Percentiles rank a stretch among this genome's conserved stretches.
Conservation (phyloP, 139 green algal species). For the Coelastrella sp. region DNA sequence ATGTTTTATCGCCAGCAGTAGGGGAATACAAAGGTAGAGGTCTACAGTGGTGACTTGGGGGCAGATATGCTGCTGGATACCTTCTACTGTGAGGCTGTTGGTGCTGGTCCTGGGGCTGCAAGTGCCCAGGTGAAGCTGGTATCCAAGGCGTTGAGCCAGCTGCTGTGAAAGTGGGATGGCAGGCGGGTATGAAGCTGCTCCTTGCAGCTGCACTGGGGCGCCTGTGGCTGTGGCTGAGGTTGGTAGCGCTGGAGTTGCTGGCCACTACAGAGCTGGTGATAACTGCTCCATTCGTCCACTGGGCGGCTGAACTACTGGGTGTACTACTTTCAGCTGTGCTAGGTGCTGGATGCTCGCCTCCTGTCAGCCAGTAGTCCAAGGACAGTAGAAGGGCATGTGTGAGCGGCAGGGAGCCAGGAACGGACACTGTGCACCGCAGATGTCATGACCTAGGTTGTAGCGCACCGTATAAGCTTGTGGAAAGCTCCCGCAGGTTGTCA, state of each 20-base stretch:
- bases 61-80: not conserved
- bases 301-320: too few species aligned
- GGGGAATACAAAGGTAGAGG: not conserved
- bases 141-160: not conserved
- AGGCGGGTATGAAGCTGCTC: not conserved
- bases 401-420: too few species aligned
- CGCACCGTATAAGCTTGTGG: too few species aligned
- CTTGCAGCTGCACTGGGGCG: conserved; percentile 10
- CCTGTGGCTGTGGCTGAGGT: conserved; percentile 11
- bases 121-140: not conserved
- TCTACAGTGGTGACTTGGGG: not conserved
- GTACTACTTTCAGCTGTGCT: too few species aligned
- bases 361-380: too few species aligned
- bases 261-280: not conserved
- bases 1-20: not conserved
- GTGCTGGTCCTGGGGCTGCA: not conserved
- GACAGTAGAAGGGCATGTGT: too few species aligned
- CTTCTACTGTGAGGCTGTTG: not conserved
- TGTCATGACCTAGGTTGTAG: too few species aligned
- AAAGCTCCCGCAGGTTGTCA: too few species aligned
- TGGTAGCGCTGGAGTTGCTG: not conserved
- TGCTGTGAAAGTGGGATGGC: not conserved
- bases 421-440: too few species aligned
- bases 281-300: too few species aligned
- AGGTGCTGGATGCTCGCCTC: too few species aligned